Base-by-base conservation (phyloP, 345 rosid genomes). In the Linum tenue region DNA sequence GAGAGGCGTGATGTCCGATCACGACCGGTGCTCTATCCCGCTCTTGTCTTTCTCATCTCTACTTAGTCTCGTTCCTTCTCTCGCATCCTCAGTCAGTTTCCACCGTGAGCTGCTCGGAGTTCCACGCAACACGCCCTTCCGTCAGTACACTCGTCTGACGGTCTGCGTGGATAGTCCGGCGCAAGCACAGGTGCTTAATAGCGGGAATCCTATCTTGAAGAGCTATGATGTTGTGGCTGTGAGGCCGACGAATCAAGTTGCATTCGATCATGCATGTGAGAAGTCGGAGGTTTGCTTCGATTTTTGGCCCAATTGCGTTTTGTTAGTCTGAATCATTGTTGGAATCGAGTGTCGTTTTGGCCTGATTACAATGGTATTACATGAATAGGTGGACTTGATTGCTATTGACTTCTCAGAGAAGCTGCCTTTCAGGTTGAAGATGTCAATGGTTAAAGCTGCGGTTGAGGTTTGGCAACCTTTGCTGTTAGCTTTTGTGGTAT, bases 111-210 rank as follows among this genome's bases (percentile, higher is more conserved):
- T 88, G 43, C 96, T 94, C 37, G 75, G 83, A 10, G 69, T 85
- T 66, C 85, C 88, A 1, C 82, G 81, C 63, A 51, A 78, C 70
- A 74, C 91, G 35, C 83, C 96, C 62, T 88, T 86, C 81, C 87
- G 95, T 41, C 96, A 90, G 83, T 90, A 88, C 86, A 84, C 92
- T 6, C 95, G 97, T 66, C 77, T 90, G 70, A 86, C 95, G 0
- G 86, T 94, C 64, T 69, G 64, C 16, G 83, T 83, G 1, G 96
- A 94, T 31, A 76, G 60, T 15, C 63, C 73, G 1, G 67, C 87
- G 62, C 94, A 88, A 75, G 72, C 82, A 17, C 86, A 75, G 67
- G 79, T 76, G 11, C 80, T 94, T 62, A 94, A 86, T 56, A 63
- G 89, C 1, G 92, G 85, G 9, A 94, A 94, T 66, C 85, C 84